Conservation (phyloP, 768 basidiomycete genomes). For the Podaxis rugospora region DNA sequence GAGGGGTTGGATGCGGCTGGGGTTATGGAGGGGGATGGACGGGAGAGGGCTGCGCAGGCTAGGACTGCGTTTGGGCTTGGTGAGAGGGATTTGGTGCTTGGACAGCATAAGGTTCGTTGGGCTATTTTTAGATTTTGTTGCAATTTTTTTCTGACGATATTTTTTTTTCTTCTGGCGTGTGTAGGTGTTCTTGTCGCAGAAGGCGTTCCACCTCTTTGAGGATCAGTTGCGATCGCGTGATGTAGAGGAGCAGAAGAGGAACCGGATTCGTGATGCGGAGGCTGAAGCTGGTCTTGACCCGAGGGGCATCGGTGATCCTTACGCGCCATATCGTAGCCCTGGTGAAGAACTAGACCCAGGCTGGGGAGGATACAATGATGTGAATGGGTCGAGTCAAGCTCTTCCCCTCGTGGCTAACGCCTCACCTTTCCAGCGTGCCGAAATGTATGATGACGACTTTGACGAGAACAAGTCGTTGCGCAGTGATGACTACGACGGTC, state of each 20-base stretch:
- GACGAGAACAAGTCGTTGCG: slow-evolving; percentile 71
- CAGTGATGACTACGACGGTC: slow-evolving; percentile 77
- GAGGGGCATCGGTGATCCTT: slow-evolving; percentile 58
- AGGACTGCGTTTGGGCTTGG: slow-evolving; percentile 49
- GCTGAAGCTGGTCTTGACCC: slow-evolving; percentile 64
- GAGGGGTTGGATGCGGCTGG: slow-evolving; percentile 57
- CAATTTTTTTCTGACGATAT: background rate
- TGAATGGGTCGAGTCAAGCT: slow-evolving; percentile 59
- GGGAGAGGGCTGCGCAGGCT: slow-evolving; percentile 58
- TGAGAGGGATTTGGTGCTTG: slow-evolving; percentile 75
- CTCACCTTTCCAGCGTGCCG: slow-evolving; percentile 76
- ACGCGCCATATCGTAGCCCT: slow-evolving; percentile 69
- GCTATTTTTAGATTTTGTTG: background rate
- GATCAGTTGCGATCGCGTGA: slow-evolving; percentile 81
- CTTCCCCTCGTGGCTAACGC: slow-evolving; percentile 83
- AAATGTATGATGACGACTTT: slow-evolving; percentile 72
- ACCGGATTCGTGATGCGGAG: slow-evolving; percentile 71
- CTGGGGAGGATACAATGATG: slow-evolving; percentile 37
- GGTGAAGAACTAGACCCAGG: slow-evolving; percentile 39
- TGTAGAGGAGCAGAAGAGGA: slow-evolving; percentile 81
- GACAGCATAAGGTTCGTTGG: slow-evolving; percentile 71
- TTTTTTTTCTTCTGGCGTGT: background rate
- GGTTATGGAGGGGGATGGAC: slow-evolving; percentile 54
- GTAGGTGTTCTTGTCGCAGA: slow-evolving; percentile 86
- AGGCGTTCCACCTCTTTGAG: slow-evolving; percentile 84